Percentiles rank a stretch among this genome's conserved stretches.
Evolutionary conservation across 1,284 basidiomycete species (phyloP).

Genomic region (Neolentinus lepideus): DNA sequence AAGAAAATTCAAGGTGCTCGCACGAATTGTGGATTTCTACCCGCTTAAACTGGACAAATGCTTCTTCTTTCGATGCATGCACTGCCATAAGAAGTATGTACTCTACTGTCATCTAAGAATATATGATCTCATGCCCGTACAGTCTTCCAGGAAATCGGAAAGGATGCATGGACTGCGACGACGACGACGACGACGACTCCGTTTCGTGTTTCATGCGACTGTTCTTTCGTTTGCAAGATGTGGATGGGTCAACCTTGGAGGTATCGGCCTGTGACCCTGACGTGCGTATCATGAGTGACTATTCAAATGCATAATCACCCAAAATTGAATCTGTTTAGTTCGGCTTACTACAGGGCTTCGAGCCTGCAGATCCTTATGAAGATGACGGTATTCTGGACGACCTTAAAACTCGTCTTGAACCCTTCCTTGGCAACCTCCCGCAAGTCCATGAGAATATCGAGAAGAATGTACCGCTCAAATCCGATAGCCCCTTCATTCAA

Average conservation of each 20-base stretch:
- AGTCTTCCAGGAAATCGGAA: slow-evolving; percentile 37
- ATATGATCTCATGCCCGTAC: slow-evolving; percentile 6
- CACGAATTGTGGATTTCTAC: slow-evolving; percentile 47
- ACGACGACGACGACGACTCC: slow-evolving; percentile 33
- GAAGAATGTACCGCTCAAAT: neutral
- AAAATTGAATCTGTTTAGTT: slow-evolving; percentile 24
- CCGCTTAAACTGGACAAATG: slow-evolving; percentile 43
- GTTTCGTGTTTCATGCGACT: slow-evolving; percentile 38
- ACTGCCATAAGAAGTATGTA: slow-evolving; percentile 44
- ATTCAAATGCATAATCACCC: slow-evolving; percentile 6
- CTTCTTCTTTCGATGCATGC: slow-evolving; percentile 39
- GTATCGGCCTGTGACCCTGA: slow-evolving; percentile 38
- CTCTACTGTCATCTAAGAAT: neutral
- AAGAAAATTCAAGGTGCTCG: slow-evolving; percentile 36
- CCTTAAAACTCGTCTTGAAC: slow-evolving; percentile 31
- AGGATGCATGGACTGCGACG: slow-evolving; percentile 44
- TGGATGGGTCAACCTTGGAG: slow-evolving; percentile 29
- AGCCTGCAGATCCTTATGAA: slow-evolving; percentile 31
- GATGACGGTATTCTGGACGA: slow-evolving; percentile 28
- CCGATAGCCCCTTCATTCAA: neutral
- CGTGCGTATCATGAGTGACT: slow-evolving; percentile 18
- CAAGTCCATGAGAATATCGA: slow-evolving; percentile 7
- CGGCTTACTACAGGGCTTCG: slow-evolving; percentile 32
- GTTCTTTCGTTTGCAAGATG: slow-evolving; percentile 44
- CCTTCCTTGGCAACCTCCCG: slow-evolving; percentile 35